Percentiles rank a stretch among this genome's conserved stretches.
These are phyloP conservation scores for Oenanthe sinensis DNA, from an alignment of 129 eudicot genomes.

Conservation along the genomic window DNA sequence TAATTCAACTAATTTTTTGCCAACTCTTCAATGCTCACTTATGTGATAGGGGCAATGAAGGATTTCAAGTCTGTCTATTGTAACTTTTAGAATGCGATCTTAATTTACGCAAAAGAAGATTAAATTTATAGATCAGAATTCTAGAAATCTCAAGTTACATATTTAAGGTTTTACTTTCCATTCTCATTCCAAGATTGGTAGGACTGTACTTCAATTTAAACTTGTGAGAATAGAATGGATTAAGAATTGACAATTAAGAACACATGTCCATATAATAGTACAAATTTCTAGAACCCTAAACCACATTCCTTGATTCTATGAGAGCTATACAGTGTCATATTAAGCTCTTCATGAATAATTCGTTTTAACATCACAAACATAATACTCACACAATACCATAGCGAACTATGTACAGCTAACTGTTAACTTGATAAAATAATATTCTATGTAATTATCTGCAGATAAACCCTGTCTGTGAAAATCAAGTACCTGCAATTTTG, in stretches of 20 bases:
- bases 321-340: neutral
- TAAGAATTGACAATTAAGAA: neutral
- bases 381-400: neutral
- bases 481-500: conserved; percentile 63
- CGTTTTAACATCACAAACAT: neutral
- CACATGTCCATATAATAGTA: neutral
- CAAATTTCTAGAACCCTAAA: neutral
- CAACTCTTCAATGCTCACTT: neutral
- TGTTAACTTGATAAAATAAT: neutral
- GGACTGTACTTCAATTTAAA: neutral
- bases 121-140: neutral
- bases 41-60: neutral
- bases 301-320: neutral
- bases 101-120: neutral
- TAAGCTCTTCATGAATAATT: neutral
- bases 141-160: neutral
- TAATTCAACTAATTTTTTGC: neutral
- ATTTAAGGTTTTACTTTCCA: neutral
- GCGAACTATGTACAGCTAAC: neutral
- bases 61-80: neutral
- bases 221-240: neutral
- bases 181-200: neutral
- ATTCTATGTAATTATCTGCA: neutral
- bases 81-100: neutral
- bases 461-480: neutral